A percentile compares a stretch with the other conserved stretches of the same genome.
These are phyloP conservation scores for Spatholobus suberectus DNA, from an alignment of 306 rosid species.

Conservation along the genomic window DNA sequence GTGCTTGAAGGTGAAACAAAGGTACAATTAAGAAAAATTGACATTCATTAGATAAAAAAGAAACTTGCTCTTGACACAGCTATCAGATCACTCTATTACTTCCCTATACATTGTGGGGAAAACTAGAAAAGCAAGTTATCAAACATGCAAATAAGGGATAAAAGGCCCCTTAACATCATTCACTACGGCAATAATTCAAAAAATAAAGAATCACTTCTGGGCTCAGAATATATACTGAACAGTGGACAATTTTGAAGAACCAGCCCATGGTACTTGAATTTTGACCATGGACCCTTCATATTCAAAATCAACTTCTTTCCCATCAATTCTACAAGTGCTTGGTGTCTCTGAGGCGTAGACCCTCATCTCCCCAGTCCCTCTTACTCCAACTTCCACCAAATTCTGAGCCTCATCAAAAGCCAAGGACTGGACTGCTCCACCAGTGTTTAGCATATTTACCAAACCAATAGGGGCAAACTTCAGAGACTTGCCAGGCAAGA, in stretches of 20 bases:
- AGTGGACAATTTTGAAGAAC: constrained; percentile 58
- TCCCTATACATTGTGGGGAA: background rate
- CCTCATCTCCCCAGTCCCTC: constrained; percentile 82
- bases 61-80: too few species aligned
- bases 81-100: background rate
- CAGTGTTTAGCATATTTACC: constrained; percentile 86
- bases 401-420: constrained; percentile 47
- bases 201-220: background rate
- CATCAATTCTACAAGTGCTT: constrained; percentile 60
- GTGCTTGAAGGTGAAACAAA: too few species aligned
- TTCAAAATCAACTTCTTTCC: constrained; percentile 56
- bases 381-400: constrained; percentile 60
- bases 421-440: constrained; percentile 80
- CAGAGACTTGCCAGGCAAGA: constrained; percentile 46
- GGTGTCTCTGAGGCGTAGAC: constrained; percentile 78
- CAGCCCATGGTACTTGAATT: constrained; percentile 79
- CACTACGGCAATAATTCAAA: background rate
- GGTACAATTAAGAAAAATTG: too few species aligned
- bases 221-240: constrained; percentile 65
- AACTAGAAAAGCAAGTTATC: constrained; percentile 17
- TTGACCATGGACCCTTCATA: constrained; percentile 65
- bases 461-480: constrained; percentile 86
- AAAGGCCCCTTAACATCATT: constrained; percentile 28
- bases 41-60: too few species aligned
- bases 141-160: constrained; percentile 36